phyloP scores from a whole-genome alignment of 1,284 basidiomycete genomes.

The Leccinum variabile region DNA sequence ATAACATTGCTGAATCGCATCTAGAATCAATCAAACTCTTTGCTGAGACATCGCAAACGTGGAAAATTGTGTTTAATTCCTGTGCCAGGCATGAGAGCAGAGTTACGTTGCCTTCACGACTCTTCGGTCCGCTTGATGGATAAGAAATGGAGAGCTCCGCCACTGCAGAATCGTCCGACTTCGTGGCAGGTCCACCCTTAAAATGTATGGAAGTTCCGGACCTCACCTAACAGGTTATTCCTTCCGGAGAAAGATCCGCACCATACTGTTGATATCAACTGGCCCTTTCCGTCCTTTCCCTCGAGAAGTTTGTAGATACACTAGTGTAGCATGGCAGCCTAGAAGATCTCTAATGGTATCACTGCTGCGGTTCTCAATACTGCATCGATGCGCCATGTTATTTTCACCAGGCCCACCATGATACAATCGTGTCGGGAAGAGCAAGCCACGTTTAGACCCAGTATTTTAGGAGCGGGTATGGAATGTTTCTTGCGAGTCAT shows the following conservation, averaged over 20 bases:
- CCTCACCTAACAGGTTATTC: neutral
- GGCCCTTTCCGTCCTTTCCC: neutral
- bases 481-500: neutral
- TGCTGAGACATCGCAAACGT: neutral
- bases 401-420: neutral
- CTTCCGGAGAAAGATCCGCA: neutral
- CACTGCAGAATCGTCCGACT: neutral
- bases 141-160: neutral
- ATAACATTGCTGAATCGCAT: neutral
- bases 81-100: neutral
- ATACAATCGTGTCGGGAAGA: neutral
- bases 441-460: neutral
- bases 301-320: neutral
- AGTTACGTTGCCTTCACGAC: neutral
- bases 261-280: neutral
- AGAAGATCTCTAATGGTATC: neutral
- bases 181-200: neutral
- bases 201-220: neutral
- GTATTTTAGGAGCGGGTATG: neutral
- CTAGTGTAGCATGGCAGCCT: neutral
- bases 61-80: neutral
- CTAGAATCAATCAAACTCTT: neutral
- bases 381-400: neutral
- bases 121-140: neutral
- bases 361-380: neutral